Conservation (phyloP, 257 asterid species). For the Nicotiana noctiflora region DNA sequence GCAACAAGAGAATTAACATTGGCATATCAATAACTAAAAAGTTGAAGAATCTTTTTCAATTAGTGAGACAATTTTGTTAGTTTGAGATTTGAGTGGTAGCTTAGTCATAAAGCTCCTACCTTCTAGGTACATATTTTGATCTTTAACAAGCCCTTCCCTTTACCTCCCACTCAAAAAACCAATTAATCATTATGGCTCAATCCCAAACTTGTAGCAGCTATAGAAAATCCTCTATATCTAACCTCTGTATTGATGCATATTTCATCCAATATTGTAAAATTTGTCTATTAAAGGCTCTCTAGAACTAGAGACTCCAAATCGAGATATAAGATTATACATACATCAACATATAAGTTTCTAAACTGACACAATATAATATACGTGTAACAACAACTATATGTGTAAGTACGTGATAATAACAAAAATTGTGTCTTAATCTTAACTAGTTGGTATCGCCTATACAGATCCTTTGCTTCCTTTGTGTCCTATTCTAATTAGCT, state of each 20-base stretch:
- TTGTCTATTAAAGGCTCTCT: neutral
- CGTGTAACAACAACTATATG: neutral
- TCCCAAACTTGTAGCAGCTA: neutral
- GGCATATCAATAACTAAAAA: neutral
- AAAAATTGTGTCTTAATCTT: neutral
- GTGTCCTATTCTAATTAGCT: neutral
- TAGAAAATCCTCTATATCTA: neutral
- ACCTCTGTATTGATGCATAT: neutral
- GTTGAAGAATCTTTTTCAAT: neutral
- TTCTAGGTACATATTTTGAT: neutral
- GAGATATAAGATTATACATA: neutral
- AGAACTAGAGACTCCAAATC: neutral
- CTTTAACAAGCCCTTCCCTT: neutral
- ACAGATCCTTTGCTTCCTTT: neutral
- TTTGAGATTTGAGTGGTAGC: neutral
- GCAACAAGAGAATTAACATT: neutral
- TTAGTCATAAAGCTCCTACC: neutral
- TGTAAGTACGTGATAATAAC: neutral
- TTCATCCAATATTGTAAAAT: neutral
- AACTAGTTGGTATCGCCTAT: neutral
- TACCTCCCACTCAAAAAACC: neutral
- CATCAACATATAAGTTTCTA: neutral
- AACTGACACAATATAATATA: neutral
- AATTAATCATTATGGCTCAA: neutral
- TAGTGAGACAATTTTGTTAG: neutral